Base-by-base conservation (phyloP, 768 basidiomycete species). In the Pilatotrama ljubarskyi region DNA sequence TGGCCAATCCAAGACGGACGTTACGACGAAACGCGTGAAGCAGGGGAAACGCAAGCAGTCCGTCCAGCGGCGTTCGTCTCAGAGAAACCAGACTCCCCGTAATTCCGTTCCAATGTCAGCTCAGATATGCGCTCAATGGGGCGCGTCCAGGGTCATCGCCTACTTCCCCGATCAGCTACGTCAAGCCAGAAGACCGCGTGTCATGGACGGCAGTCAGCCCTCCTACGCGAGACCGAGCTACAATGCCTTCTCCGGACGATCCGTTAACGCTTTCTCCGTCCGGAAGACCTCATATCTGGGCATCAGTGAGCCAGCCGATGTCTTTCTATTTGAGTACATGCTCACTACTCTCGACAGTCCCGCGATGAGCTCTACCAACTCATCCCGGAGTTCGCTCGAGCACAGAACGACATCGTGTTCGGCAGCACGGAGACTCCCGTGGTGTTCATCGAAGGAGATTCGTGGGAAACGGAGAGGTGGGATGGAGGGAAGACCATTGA, bases 281-380 rank as follows among this genome's bases (percentile, higher is more conserved):
- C 3, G 18, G 32, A 3, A 32, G 18, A 18, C 55, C 55, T 13
- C 55, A 20, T 6, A 57, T 57, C 10, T 57, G 55, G 55, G 48
- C 55, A 29, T n/a, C 47, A 10, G 55, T 49, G 9, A 24, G 47
- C 41, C 3, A 24, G 20, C 29, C 29, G 5, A 32, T 5, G 29
- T 10, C 18, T 20, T 5, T 4, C 3, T 26, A 20, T 24, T 32
- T 10, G 29, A 32, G 2, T 22, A 8, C 10, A 15, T 36, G 13
- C 18, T 5, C 29, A 35, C 5, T 44, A 22, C 5, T n/a, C 15
- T n/a, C 32, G 5, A 1, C 52, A 69, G 68, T 65, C 18, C 58
- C 66, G 64, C 48, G 51, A 47, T 15, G 68, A 69, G n/a, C 54
- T 69, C 9, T 37, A 40, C 11, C 37, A 58, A 20, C 44, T 66